These are phyloP conservation scores for Medicago lupulina DNA, from an alignment of 306 rosid species.

Conservation along the genomic window DNA sequence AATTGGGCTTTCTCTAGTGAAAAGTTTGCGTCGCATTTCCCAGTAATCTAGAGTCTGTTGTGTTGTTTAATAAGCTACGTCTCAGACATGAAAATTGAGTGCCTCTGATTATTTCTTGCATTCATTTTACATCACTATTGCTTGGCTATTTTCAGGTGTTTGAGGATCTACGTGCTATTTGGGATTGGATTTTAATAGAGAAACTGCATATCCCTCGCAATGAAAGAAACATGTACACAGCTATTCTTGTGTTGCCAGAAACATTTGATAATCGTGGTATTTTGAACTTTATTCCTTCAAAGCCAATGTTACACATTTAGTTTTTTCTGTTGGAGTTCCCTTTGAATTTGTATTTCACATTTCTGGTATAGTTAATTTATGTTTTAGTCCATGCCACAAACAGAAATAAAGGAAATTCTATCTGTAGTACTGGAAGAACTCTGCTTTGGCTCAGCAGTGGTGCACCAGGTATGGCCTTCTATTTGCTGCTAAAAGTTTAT, in stretches of 20 bases:
- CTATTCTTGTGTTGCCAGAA: constrained; percentile 84
- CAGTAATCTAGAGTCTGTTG: constrained; percentile 22
- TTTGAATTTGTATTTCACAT: constrained; percentile 28
- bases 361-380: constrained; percentile 41
- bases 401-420: constrained; percentile 91
- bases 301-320: constrained; percentile 25
- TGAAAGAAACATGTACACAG: constrained; percentile 84
- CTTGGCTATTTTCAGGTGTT: constrained; percentile 64
- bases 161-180: constrained; percentile 82
- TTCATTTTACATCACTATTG: constrained; percentile 33
- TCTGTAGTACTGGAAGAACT: constrained; percentile 76
- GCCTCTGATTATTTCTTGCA: constrained; percentile 29
- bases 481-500: constrained; percentile 20
- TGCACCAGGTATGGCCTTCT: constrained; percentile 78
- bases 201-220: constrained; percentile 75
- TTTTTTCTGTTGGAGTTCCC: constrained; percentile 27
- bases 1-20: constrained; percentile 4
- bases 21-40: constrained; percentile 24
- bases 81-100: not conserved
- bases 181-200: constrained; percentile 94
- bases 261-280: constrained; percentile 93
- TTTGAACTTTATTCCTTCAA: constrained; percentile 30
- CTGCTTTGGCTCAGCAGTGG: constrained; percentile 87
- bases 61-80: constrained; percentile 17
- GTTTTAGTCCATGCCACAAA: constrained; percentile 38